These are phyloP conservation scores for Cryptococcus maquisensis DNA, from an alignment of 1,284 basidiomycete genomes.

Conservation along the genomic window DNA sequence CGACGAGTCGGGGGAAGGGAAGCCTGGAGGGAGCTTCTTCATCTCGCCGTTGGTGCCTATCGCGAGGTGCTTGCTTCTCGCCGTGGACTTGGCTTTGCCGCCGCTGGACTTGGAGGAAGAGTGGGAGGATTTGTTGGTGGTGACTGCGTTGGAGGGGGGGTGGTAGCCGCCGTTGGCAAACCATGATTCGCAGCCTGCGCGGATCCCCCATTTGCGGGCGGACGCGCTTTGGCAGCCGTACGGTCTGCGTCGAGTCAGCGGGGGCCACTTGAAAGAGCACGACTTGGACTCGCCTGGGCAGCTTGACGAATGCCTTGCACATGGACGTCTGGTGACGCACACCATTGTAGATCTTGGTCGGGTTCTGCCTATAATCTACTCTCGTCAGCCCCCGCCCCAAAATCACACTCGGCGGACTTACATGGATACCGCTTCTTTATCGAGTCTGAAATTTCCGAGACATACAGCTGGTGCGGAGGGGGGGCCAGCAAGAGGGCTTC, in stretches of 20 bases:
- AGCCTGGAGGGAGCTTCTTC: slow-evolving; percentile 6
- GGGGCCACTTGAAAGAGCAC: too few species aligned
- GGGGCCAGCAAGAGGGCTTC: slow-evolving; percentile 40
- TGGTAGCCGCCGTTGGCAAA: slow-evolving; percentile 41
- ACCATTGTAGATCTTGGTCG: slow-evolving; percentile 50
- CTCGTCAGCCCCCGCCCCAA: slow-evolving; percentile 8
- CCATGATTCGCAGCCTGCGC: slow-evolving; percentile 45
- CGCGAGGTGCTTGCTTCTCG: slow-evolving; percentile 33
- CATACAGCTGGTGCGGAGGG: slow-evolving; percentile 45
- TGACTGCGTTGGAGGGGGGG: slow-evolving; percentile 18
- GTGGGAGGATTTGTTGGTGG: slow-evolving; percentile 6
- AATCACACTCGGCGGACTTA: slow-evolving; percentile 24
- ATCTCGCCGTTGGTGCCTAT: slow-evolving; percentile 24
- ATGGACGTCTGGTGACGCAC: slow-evolving; percentile 49
- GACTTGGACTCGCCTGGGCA: slow-evolving; percentile 17
- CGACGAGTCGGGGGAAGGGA: slow-evolving; percentile 10
- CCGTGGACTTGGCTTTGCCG: slow-evolving; percentile 30
- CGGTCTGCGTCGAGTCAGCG: too few species aligned
- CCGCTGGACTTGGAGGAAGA: neutral
- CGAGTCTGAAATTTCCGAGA: slow-evolving; percentile 45
- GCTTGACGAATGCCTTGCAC: slow-evolving; percentile 48
- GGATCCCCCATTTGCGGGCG: slow-evolving; percentile 48
- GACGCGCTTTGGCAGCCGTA: slow-evolving; percentile 48
- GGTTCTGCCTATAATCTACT: slow-evolving; percentile 47
- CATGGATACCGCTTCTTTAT: slow-evolving; percentile 44